phyloP scores from a whole-genome alignment of 306 rosid genomes.

The Prunus salicina region DNA sequence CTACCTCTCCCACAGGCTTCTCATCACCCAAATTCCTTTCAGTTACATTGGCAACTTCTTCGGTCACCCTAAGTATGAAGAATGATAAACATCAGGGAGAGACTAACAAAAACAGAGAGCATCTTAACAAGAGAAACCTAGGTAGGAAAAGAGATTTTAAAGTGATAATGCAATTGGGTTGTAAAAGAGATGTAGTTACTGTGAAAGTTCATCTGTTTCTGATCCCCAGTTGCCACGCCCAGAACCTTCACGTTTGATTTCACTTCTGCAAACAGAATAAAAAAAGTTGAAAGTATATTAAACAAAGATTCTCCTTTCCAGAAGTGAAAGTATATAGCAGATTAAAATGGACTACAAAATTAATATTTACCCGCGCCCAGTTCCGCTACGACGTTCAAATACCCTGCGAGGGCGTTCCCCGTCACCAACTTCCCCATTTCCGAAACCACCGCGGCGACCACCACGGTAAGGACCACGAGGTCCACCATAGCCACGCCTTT shows the following conservation, averaged over 20 bases:
- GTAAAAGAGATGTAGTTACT: slow-evolving; percentile 33
- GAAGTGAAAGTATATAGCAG: neutral
- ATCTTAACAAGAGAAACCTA: neutral
- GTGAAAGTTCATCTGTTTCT: slow-evolving; percentile 58
- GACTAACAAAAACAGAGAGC: neutral
- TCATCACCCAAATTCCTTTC: slow-evolving; percentile 67
- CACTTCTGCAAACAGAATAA: slow-evolving; percentile 50
- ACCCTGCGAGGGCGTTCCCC: slow-evolving; percentile 68
- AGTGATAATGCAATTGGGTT: neutral
- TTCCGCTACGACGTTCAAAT: slow-evolving; percentile 90
- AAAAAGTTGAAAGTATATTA: neutral
- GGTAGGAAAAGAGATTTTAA: neutral
- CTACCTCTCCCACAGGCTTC: slow-evolving; percentile 68
- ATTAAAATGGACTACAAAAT: neutral
- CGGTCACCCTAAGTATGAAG: slow-evolving; percentile 46
- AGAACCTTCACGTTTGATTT: slow-evolving; percentile 75
- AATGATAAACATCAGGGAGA: neutral
- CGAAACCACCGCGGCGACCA: slow-evolving; percentile 77
- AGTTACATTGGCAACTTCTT: slow-evolving; percentile 56
- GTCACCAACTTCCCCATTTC: slow-evolving; percentile 70
- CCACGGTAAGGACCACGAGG: slow-evolving; percentile 67
- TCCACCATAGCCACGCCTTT: slow-evolving; percentile 69
- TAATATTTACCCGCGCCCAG: slow-evolving; percentile 75
- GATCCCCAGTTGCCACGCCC: slow-evolving; percentile 99
- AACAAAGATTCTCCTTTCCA: neutral